phyloP scores from a whole-genome alignment of 148 eudicot genomes.

The Polygonum aviculare region DNA sequence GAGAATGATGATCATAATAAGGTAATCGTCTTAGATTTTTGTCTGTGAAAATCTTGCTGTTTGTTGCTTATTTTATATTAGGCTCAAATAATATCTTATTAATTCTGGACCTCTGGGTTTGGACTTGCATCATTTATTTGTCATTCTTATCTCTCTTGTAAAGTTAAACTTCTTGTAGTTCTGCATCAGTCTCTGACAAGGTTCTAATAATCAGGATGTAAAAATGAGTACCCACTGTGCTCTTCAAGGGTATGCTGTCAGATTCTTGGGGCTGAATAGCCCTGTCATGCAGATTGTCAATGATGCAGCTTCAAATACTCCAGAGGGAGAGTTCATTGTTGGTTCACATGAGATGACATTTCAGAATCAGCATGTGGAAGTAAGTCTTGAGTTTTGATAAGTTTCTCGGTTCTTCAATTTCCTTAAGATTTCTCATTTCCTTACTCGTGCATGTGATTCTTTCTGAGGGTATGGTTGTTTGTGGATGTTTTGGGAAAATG shows the following conservation, averaged over 20 bases:
- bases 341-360: slow-evolving; percentile 35
- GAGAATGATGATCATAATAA: slow-evolving; percentile 13
- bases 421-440: neutral
- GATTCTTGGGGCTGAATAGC: slow-evolving; percentile 53
- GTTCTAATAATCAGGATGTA: slow-evolving; percentile 1
- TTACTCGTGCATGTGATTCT: neutral
- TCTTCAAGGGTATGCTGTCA: slow-evolving; percentile 59
- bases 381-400: slow-evolving; percentile 23
- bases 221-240: slow-evolving; percentile 24
- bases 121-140: neutral
- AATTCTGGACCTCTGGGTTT: neutral
- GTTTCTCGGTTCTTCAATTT: neutral
- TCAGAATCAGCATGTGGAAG: slow-evolving; percentile 67
- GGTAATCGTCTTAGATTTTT: slow-evolving; percentile 14
- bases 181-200: neutral
- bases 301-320: slow-evolving; percentile 35
- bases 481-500: neutral
- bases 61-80: neutral
- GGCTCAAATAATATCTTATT: neutral
- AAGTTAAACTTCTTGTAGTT: neutral
- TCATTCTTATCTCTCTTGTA: neutral
- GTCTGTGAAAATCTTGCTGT: neutral
- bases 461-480: neutral
- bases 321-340: slow-evolving; percentile 32
- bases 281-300: slow-evolving; percentile 19